Conservation (phyloP, 148 eudicot species). For the Mesembryanthemum crystallinum region DNA sequence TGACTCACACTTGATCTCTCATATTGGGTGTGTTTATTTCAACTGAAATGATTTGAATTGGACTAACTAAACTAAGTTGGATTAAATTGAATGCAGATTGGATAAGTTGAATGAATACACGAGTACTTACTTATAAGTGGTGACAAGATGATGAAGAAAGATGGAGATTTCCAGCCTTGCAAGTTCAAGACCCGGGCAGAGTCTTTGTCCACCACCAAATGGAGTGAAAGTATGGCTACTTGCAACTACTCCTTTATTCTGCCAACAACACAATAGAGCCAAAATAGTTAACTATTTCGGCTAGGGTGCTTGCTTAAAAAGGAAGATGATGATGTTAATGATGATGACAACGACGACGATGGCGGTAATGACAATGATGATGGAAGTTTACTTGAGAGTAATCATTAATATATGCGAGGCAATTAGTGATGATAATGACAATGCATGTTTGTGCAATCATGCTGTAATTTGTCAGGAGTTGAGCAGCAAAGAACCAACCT, state of each 20-base stretch:
- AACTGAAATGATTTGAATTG: too few relatives aligned
- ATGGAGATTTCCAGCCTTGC: slow-evolving; percentile 86
- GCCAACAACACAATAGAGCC: slow-evolving; percentile 20
- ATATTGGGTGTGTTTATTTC: too few relatives aligned
- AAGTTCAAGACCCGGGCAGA: slow-evolving; percentile 87
- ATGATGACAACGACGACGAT: slow-evolving; percentile 16
- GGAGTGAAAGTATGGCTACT: slow-evolving; percentile 66
- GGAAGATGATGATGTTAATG: background rate
- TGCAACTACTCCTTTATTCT: slow-evolving; percentile 49
- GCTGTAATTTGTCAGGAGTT: background rate
- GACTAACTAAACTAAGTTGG: too few relatives aligned
- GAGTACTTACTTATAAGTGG: slow-evolving; percentile 58
- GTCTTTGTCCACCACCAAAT: slow-evolving; percentile 94
- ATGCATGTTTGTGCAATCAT: slow-evolving; percentile 29
- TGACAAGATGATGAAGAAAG: slow-evolving; percentile 83
- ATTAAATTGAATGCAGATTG: too few relatives aligned
- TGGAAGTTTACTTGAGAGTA: background rate
- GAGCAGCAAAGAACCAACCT: slow-evolving; percentile 41
- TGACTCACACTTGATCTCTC: too few relatives aligned
- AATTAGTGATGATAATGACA: slow-evolving; percentile 26
- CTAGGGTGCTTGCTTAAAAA: background rate
- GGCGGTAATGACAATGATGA: slow-evolving; percentile 5
- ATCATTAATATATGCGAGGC: slow-evolving; percentile 8
- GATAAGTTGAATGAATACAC: too few relatives aligned
- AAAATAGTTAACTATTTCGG: background rate